Evolutionary conservation across 1,284 basidiomycete species (phyloP).

Genomic region (Ceratobasidium theobromae): DNA sequence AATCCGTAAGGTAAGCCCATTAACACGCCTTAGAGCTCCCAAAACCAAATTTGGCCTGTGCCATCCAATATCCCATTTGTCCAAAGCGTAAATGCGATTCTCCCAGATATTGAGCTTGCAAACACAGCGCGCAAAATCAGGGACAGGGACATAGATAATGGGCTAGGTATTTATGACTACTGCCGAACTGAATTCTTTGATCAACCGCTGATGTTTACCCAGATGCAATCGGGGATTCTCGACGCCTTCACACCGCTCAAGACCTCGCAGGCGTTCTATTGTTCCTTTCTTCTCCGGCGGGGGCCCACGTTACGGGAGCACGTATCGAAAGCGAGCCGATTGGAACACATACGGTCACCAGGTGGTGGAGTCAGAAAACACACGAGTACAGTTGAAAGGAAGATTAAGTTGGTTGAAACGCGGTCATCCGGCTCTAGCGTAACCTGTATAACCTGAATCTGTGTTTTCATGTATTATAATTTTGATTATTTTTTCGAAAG

Average conservation of each 20-base stretch:
- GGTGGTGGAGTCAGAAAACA: slow-evolving; percentile 21
- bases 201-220: neutral
- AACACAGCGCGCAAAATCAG: neutral
- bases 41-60: neutral
- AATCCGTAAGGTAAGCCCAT: slow-evolving; percentile 10
- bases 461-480: slow-evolving; percentile 3
- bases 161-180: neutral
- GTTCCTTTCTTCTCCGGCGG: slow-evolving; percentile 71
- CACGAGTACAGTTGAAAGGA: neutral
- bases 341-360: neutral
- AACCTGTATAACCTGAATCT: too few species aligned
- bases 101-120: slow-evolving; percentile 26
- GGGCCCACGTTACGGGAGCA: slow-evolving; percentile 71
- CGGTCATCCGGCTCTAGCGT: too few species aligned
- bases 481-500: neutral
- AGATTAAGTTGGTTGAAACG: too few species aligned
- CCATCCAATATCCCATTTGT: neutral
- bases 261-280: slow-evolving; percentile 77
- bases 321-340: slow-evolving; percentile 48
- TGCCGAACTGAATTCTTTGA: neutral
- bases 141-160: slow-evolving; percentile 4
- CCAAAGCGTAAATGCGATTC: slow-evolving; percentile 29
- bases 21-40: neutral
- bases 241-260: slow-evolving; percentile 64
- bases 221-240: slow-evolving; percentile 46